Evolutionary conservation across 1,284 basidiomycete genomes (phyloP).

Genomic region (Hymenochaete sp.): DNA sequence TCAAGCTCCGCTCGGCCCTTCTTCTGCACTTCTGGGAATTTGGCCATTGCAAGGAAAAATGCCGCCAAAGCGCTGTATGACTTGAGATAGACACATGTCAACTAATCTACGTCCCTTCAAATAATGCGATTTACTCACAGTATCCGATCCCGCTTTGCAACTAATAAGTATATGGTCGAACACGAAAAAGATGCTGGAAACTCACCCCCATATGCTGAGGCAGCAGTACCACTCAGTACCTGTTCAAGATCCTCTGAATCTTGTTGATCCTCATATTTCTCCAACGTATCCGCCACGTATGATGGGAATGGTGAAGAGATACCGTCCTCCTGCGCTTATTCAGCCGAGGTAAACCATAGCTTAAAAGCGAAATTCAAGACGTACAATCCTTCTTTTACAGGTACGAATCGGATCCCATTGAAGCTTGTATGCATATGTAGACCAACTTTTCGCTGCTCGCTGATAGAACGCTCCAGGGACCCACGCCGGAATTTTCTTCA

Average conservation of each 20-base stretch:
- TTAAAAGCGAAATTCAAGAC: not conserved
- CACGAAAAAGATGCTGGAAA: not conserved
- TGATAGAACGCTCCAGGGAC: slow-evolving; percentile 57
- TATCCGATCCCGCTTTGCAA: slow-evolving; percentile 10
- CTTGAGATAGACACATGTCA: slow-evolving; percentile 21
- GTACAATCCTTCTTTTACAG: not conserved
- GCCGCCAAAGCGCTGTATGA: slow-evolving; percentile 42
- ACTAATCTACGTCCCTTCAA: not conserved
- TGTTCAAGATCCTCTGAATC: slow-evolving; percentile 5
- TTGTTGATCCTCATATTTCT: slow-evolving; percentile 3
- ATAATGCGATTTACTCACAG: slow-evolving; percentile 1
- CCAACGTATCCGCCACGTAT: slow-evolving; percentile 4
- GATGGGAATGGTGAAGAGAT: slow-evolving; percentile 4
- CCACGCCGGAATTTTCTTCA: slow-evolving; percentile 54
- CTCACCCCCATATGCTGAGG: slow-evolving; percentile 14
- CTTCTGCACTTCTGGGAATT: slow-evolving; percentile 41
- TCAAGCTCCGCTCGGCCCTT: slow-evolving; percentile 59
- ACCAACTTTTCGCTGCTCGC: slow-evolving; percentile 40
- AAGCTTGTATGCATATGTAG: not conserved
- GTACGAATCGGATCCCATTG: not conserved
- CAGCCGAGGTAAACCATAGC: not conserved
- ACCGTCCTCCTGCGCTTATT: not conserved
- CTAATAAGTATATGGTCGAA: not conserved
- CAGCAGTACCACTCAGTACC: slow-evolving; percentile 9
- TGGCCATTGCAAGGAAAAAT: slow-evolving; percentile 46